phyloP scores from a whole-genome alignment of 768 basidiomycete genomes.

The Podaxis mareebaensis region DNA sequence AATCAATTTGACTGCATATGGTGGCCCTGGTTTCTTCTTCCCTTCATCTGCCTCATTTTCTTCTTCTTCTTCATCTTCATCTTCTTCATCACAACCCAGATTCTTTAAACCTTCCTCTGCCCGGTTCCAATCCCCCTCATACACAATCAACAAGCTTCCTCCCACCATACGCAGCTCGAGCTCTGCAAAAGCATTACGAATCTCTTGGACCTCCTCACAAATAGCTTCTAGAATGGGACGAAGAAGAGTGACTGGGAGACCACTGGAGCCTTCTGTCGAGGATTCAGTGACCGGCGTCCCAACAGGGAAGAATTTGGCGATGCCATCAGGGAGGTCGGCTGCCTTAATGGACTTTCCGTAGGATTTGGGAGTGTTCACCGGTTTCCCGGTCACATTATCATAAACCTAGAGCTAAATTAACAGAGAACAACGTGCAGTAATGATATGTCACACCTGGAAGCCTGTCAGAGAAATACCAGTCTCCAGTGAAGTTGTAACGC shows the following conservation, averaged over 20 bases:
- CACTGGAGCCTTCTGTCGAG: slow-evolving; percentile 30
- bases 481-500: slow-evolving; percentile 67
- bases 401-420: slow-evolving; percentile 56
- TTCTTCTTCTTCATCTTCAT: slow-evolving; percentile 36
- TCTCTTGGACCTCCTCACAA: slow-evolving; percentile 44
- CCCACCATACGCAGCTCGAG: slow-evolving; percentile 83
- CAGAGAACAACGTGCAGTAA: slow-evolving; percentile 4
- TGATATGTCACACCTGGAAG: slow-evolving; percentile 67
- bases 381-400: slow-evolving; percentile 54
- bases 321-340: slow-evolving; percentile 72
- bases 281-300: slow-evolving; percentile 19
- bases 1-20: slow-evolving; percentile 76
- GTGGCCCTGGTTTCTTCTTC: slow-evolving; percentile 41
- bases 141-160: slow-evolving; percentile 77
- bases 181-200: slow-evolving; percentile 40
- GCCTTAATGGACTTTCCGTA: slow-evolving; percentile 79
- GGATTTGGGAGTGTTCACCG: slow-evolving; percentile 64
- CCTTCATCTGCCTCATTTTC: slow-evolving; percentile 34
- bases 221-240: slow-evolving; percentile 59
- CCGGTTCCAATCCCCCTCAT: slow-evolving; percentile 51
- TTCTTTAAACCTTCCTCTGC: slow-evolving; percentile 42
- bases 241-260: slow-evolving; percentile 57
- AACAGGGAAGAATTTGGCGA: slow-evolving; percentile 78
- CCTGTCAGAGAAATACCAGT: slow-evolving; percentile 86
- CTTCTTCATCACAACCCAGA: slow-evolving; percentile 27